Evolutionary conservation across 306 rosid species (phyloP), one percentile per base, ranked within the genome.

Genomic region (Luffa aegyptiaca): DNA sequence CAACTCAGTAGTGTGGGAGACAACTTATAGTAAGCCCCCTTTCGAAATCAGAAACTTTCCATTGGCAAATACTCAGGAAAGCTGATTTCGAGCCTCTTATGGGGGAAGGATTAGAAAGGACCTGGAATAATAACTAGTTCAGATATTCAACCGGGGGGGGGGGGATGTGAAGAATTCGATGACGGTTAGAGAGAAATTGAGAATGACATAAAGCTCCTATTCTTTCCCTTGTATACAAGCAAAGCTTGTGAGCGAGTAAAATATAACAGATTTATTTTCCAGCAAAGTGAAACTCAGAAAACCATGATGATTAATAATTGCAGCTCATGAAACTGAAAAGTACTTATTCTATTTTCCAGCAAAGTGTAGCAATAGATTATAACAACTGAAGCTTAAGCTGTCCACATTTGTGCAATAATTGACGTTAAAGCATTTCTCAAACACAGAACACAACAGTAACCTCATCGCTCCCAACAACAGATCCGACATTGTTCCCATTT

Each of bases 381-480:
- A 26, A 70, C 76, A 69, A 49, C 59, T 49, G 59, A 72, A 72
- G 77, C 59, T 46, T 72, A 72, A 26, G 77, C 21, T 72, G 5
- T 48, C 41, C 44, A 48, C 6, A 46, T 73, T 73, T 6, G 46
- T 35, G 14, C 17, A 42, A 73, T 26, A 65, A 73, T 31, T 21
- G 14, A 51, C n/a, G 44, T 6, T 8, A 3, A 69, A 71, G 21
- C 58, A 48, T 71, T 69, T 42, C 36, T n/a, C 53, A 69, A 68
- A 42, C 4, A 69, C 52, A 68, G 75, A 68, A 69, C 17, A 69
- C 10, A 72, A 48, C 26, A 26, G 42, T 48, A 72, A 13, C 77
- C 77, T 48, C 41, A 6, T 8, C 4, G 36, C 77, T 7, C 44
- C 77, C 11, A 48, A 48, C 44, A 2, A 70, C 76, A 45, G 41